Evolutionary conservation across 257 asterid genomes (phyloP), one percentile per base, ranked within the genome.

Genomic region (Agastache rugosa): DNA sequence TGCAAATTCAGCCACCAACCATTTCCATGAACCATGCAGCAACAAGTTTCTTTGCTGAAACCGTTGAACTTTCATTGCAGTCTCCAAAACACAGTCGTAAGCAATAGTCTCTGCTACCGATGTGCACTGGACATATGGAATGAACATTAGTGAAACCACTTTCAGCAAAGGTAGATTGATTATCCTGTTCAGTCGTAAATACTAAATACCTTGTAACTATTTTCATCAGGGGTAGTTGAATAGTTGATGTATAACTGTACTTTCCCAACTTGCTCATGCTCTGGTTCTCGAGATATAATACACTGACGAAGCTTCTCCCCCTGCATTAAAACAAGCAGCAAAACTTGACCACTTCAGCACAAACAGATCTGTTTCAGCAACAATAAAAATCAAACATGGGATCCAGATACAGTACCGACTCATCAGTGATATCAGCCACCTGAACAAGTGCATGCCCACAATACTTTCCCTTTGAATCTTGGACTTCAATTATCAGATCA

Each of bases 21-120:
- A 95, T 79, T 60, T 85, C 99, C 99, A 95, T 47, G 91, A 70
- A 82, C 96, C 97, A 69, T 87, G 89, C 47, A 92, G 85, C 82
- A 82, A 71, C 78, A 94, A 80, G 80, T 85, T 90, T 82, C 99
- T 84, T 81, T 87, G 96, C 85, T 88, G 97, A 82, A 94, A 89
- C 73, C 80, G 84, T 76, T 90, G 99, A 31, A 85, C 82, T 82
- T 89, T 94, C 99, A 92, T 94, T 34, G 97, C 98, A 35, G 96
- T 85, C 87, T 94, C 99, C 84, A 94, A 68, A 69, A 94, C 93
- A 69, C 87, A 85, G 74, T 92, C 97, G 34, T 94, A 94, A 10
- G 97, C 99, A 45, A 90, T 87, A 6, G 99, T 94, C 78, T 94
- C 99, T 14, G 96, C 97, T 41, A 94, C 96, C 59, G 90, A 84